Evolutionary conservation across 2,329 filamentous ascomycete genomes (phyloP).

Genomic region (Apiospora hydei): DNA sequence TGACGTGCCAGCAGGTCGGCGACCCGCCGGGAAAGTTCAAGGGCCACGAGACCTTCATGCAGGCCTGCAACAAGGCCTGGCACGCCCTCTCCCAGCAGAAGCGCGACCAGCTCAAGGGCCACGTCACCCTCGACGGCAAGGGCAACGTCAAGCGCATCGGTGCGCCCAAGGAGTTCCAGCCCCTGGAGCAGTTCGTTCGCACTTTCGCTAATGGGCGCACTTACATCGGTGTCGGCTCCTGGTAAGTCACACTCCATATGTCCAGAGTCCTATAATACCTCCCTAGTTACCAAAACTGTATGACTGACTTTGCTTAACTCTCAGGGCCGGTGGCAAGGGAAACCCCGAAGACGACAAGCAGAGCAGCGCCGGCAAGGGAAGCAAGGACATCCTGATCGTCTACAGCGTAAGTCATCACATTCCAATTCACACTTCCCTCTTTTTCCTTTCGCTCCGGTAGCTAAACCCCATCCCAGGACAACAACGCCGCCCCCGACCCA

Average conservation of each 20-base stretch:
- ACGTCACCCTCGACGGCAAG: constrained; percentile 40
- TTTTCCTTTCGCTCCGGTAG: neutral
- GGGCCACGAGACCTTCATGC: constrained; percentile 48
- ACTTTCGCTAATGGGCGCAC: constrained; percentile 47
- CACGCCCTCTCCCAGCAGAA: constrained; percentile 42
- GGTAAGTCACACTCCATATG: too few relatives aligned
- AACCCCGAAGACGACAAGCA: constrained; percentile 45
- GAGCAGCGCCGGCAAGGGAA: constrained; percentile 46
- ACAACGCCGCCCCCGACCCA: constrained; percentile 35
- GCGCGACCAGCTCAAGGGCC: constrained; percentile 41
- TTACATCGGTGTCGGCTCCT: constrained; percentile 49
- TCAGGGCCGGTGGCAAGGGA: constrained; percentile 41
- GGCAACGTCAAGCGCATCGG: constrained; percentile 45
- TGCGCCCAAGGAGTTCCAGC: constrained; percentile 44
- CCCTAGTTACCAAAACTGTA: too few relatives aligned
- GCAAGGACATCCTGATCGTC: constrained; percentile 47
- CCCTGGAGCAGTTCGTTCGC: constrained; percentile 47
- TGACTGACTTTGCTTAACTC: neutral
- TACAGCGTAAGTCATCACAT: constrained; percentile 43
- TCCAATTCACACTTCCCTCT: constrained; percentile 18
- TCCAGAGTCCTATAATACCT: too few relatives aligned
- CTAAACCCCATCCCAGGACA: constrained; percentile 27
- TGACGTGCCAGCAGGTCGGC: constrained; percentile 48
- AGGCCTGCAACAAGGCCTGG: constrained; percentile 45
- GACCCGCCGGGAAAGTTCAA: constrained; percentile 44